A percentile compares a stretch with the other conserved stretches of the same genome.
Conservation (phyloP, 352 stramenopile species). For the Globisporangium paddicum region DNA sequence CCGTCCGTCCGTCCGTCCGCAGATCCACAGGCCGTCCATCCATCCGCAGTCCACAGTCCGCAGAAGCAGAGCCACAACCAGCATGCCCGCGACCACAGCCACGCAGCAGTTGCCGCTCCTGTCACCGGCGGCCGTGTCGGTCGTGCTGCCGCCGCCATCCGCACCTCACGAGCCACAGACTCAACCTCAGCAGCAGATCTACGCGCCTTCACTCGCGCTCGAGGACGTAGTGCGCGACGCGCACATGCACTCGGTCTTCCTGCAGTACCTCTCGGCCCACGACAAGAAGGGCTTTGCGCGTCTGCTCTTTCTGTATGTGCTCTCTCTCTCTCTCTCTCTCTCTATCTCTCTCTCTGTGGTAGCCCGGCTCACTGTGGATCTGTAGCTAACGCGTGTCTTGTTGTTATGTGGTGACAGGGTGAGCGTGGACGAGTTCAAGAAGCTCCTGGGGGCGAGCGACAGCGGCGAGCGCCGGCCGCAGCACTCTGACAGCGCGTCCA, state of each 20-base stretch:
- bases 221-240: constrained; percentile 71
- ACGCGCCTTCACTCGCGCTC: constrained; percentile 33
- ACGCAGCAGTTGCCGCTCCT: not conserved
- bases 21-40: too few relatives aligned
- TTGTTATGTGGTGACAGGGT: constrained; percentile 27
- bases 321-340: too few relatives aligned
- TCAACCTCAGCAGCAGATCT: not conserved
- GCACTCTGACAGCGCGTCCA: not conserved
- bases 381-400: not conserved
- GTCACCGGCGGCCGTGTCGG: not conserved
- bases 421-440: constrained; percentile 87
- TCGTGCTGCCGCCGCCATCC: constrained; percentile 5
- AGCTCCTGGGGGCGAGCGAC: constrained; percentile 32
- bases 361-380: not conserved
- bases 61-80: not conserved
- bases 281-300: constrained; percentile 75
- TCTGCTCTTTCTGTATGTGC: constrained; percentile 67
- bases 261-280: constrained; percentile 62
- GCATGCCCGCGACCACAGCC: constrained; percentile 11
- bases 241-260: constrained; percentile 75
- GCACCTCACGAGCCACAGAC: not conserved
- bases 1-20: not conserved
- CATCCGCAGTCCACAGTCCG: not conserved
- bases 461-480: constrained; percentile 4
- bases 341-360: too few relatives aligned